phyloP scores from a whole-genome alignment of 129 eudicot species.

The carrot (Daucus carota) region DNA sequence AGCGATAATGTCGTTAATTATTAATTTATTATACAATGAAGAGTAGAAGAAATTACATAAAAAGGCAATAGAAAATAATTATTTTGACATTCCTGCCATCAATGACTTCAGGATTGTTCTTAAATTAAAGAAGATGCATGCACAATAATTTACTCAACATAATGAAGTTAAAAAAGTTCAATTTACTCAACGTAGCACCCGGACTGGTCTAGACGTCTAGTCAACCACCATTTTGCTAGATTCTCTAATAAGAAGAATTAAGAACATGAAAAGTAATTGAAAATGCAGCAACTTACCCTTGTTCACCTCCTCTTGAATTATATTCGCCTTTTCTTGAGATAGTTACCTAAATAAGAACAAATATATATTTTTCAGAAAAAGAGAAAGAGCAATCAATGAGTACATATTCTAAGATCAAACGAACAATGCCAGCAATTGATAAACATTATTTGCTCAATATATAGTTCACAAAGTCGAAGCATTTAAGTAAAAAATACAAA shows the following conservation, averaged over 20 bases:
- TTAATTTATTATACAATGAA: too few species aligned
- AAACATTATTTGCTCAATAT: neutral
- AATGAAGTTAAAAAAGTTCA: neutral
- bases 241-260: neutral
- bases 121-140: neutral
- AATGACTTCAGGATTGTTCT: neutral
- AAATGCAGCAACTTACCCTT: slow-evolving; percentile 39
- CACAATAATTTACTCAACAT: neutral
- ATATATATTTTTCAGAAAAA: neutral
- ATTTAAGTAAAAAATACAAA: neutral
- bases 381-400: neutral
- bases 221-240: neutral
- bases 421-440: neutral
- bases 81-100: neutral
- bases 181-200: neutral
- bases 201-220: neutral
- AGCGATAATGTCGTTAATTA: neutral
- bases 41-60: neutral
- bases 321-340: slow-evolving; percentile 39
- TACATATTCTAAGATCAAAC: neutral
- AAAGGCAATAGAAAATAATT: neutral
- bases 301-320: slow-evolving; percentile 41
- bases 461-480: neutral
- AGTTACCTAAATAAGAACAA: slow-evolving; percentile 34
- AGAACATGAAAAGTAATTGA: neutral